Evolutionary conservation across 129 eudicot genomes (phyloP).

Genomic region (Dittrichia graveolens): DNA sequence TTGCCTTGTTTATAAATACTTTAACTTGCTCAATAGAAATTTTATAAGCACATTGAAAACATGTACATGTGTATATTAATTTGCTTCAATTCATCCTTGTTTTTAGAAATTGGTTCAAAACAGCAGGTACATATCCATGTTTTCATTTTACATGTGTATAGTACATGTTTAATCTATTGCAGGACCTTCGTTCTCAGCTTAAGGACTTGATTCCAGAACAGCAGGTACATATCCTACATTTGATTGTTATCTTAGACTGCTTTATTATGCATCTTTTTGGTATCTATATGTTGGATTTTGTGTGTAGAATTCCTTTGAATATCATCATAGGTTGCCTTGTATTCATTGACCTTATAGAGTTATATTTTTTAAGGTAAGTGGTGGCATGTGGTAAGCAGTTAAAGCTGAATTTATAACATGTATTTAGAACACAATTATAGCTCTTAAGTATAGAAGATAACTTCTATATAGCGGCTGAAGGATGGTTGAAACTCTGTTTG

Average conservation of each 20-base stretch:
- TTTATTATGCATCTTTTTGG: constrained; percentile 13
- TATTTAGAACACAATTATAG: neutral
- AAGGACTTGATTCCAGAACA: constrained; percentile 90
- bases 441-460: no score
- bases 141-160: no score
- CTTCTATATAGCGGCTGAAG: constrained; percentile 29
- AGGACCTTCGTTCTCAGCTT: constrained; percentile 89
- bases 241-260: neutral
- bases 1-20: constrained; percentile 5
- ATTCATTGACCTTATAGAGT: neutral
- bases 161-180: constrained; percentile 16
- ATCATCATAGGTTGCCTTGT: constrained; percentile 17
- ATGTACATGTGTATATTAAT: constrained; percentile 2
- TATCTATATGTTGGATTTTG: neutral
- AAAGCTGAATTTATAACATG: no score
- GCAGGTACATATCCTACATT: constrained; percentile 55
- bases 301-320: neutral
- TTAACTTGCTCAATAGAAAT: constrained; percentile 4
- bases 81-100: neutral
- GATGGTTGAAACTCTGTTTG: constrained; percentile 82
- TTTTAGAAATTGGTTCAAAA: constrained; percentile 9
- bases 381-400: constrained; percentile 15
- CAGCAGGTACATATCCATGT: no score
- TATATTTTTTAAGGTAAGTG: neutral
- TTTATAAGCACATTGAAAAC: neutral